These are phyloP conservation scores for Theobroma grandiflorum DNA, from an alignment of 441 rosid species.

Conservation along the genomic window DNA sequence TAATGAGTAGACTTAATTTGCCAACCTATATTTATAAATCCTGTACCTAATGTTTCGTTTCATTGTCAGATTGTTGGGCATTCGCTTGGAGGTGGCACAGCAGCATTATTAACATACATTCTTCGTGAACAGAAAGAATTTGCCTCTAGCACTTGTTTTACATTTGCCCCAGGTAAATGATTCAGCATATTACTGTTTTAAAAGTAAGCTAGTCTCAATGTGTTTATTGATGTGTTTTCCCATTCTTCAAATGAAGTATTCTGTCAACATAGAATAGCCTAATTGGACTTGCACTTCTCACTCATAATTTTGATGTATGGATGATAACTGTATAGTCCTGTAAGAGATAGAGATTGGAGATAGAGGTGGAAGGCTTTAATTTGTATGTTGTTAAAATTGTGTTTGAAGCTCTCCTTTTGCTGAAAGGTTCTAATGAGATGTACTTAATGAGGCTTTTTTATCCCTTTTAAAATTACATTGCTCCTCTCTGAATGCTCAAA, in stretches of 20 bases:
- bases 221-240: not conserved
- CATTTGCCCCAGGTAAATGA: slow-evolving; percentile 91
- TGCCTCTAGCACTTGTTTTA: slow-evolving; percentile 71
- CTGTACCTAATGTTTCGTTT: slow-evolving; percentile 19
- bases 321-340: not conserved
- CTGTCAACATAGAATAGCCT: not conserved
- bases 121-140: slow-evolving; percentile 82
- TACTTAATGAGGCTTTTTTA: slow-evolving; percentile 9
- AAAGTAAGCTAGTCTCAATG: not conserved
- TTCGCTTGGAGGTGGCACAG: slow-evolving; percentile 99
- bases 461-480: slow-evolving; percentile 13
- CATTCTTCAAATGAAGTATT: not conserved
- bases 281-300: not conserved
- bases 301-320: not conserved
- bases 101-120: slow-evolving; percentile 73
- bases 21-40: not conserved
- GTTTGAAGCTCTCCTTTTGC: not conserved
- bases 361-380: not conserved
- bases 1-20: not conserved
- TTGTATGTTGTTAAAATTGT: not conserved
- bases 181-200: not conserved
- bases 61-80: slow-evolving; percentile 82
- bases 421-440: not conserved
- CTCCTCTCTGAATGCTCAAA: slow-evolving; percentile 32
- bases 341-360: not conserved